These are phyloP conservation scores for Ascoidea asiatica DNA, from an alignment of 805 yeast genomes.

Conservation along the genomic window DNA sequence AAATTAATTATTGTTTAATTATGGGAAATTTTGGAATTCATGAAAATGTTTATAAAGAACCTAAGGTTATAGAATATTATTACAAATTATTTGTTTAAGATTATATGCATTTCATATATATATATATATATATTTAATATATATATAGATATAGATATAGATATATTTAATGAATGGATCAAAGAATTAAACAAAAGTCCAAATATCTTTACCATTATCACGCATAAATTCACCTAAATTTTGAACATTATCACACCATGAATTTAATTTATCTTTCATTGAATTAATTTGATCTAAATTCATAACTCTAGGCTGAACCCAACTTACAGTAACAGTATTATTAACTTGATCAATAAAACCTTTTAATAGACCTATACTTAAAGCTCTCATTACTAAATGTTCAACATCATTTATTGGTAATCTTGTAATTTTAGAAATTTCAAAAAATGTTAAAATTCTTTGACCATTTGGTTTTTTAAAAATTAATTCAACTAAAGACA, in stretches of 20 bases:
- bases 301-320: slow-evolving; percentile 96
- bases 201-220: slow-evolving; percentile 45
- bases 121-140: not conserved
- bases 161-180: slow-evolving; percentile 5
- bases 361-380: slow-evolving; percentile 67
- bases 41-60: slow-evolving; percentile 41
- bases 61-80: not conserved
- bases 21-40: slow-evolving; percentile 42
- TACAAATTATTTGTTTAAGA: too few relatives aligned
- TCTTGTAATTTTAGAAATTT: slow-evolving; percentile 61
- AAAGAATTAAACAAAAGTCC: slow-evolving; percentile 27
- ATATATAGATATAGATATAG: not conserved
- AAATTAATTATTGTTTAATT: slow-evolving; percentile 12
- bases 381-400: slow-evolving; percentile 80
- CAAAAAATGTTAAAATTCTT: slow-evolving; percentile 59
- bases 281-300: slow-evolving; percentile 64
- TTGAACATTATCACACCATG: slow-evolving; percentile 70
- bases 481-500: slow-evolving; percentile 81
- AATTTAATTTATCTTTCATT: slow-evolving; percentile 59
- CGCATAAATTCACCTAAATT: slow-evolving; percentile 50
- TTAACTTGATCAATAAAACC: slow-evolving; percentile 89
- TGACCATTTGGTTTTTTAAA: slow-evolving; percentile 63
- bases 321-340: slow-evolving; percentile 63
- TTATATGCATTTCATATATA: too few relatives aligned
- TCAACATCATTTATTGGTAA: slow-evolving; percentile 60